Evolutionary conservation across 257 asterid species (phyloP), one percentile per base, ranked within the genome.

Genomic region (Echites panduratus): DNA sequence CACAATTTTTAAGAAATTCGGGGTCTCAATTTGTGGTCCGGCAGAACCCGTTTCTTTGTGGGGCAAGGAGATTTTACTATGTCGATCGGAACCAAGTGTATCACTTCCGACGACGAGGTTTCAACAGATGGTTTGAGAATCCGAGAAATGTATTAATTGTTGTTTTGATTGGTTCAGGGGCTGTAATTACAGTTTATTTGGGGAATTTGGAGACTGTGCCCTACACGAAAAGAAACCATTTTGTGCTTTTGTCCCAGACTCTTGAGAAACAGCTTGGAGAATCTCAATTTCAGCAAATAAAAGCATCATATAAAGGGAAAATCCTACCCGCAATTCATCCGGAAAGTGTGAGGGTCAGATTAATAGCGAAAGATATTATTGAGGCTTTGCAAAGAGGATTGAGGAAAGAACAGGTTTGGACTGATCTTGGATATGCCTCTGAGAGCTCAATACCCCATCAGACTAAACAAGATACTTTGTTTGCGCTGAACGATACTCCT

Each of bases 191-290:
- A 53, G 77, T 92, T 0, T 95, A 92, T 63, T 79, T 81, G 41
- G 99, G 99, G 78, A 84, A 95, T 84, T 77, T 84, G 71, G 96
- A 95, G 81, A 84, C 97, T 24, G 88, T 92, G 53, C 99, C 99
- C 38, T 86, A 85, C 63, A 87, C 98, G 0, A 95, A 95, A 49
- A 76, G 99, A 66, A 90, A 87, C 70, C 99, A 95, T 85, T 87
- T 95, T 22, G 98, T 95, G 78, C 79, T 95, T 35, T 62, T 95
- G 74, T 95, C 97, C 2, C 78, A 76, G 53, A 76, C 61, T 59
- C 73, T 88, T 0, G 99, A 95, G 74, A 84, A 53, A 70, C 72
- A 84, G 38, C 38, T 95, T 3, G 99, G 99, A 44, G 98, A 95
- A 73, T 24, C 20, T 22, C 81, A 88, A 70, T 95, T 95, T 69